A percentile compares a stretch with the other conserved stretches of the same genome.
phyloP scores from a whole-genome alignment of 2,329 filamentous ascomycete species.

The Fusarium fracticaudum region DNA sequence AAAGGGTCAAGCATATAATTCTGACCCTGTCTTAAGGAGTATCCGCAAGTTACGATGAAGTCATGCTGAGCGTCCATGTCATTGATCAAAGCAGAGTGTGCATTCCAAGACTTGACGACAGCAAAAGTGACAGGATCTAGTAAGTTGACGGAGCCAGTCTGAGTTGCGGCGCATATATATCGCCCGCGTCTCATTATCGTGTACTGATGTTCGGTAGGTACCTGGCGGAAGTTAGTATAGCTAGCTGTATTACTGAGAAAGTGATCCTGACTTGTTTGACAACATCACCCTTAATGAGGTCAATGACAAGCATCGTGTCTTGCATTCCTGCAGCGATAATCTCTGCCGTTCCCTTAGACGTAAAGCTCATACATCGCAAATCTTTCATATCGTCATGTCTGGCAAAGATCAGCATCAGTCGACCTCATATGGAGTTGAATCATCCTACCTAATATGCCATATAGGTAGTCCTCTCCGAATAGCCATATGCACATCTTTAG shows the following conservation, averaged over 20 bases:
- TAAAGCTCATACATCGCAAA: slow-evolving; percentile 94
- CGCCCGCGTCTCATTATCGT: slow-evolving; percentile 91
- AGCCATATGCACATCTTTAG: slow-evolving; percentile 89
- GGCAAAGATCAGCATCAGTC: slow-evolving; percentile 26
- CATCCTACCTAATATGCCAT: slow-evolving; percentile 82
- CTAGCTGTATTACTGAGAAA: background rate
- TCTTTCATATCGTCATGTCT: slow-evolving; percentile 83
- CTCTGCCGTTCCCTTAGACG: slow-evolving; percentile 82
- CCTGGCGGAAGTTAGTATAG: slow-evolving; percentile 54
- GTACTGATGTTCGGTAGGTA: slow-evolving; percentile 80
- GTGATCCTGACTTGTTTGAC: slow-evolving; percentile 65
- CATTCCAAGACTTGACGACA: slow-evolving; percentile 87
- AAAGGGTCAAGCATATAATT: slow-evolving; percentile 89
- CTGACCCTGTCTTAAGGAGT: slow-evolving; percentile 78
- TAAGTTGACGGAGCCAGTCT: slow-evolving; percentile 83
- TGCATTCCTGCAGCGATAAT: slow-evolving; percentile 90
- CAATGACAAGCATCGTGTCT: slow-evolving; percentile 81
- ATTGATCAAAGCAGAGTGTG: slow-evolving; percentile 87
- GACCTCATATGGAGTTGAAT: background rate
- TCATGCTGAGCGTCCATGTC: slow-evolving; percentile 98
- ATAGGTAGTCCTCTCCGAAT: slow-evolving; percentile 81
- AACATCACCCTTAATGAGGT: slow-evolving; percentile 76
- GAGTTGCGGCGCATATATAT: slow-evolving; percentile 91
- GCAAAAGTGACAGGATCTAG: slow-evolving; percentile 82
- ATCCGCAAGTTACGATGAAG: slow-evolving; percentile 94